A percentile compares a stretch with the other conserved stretches of the same genome.
Evolutionary conservation across 2,329 filamentous ascomycete species (phyloP).

Genomic region (Thelonectria blattea): DNA sequence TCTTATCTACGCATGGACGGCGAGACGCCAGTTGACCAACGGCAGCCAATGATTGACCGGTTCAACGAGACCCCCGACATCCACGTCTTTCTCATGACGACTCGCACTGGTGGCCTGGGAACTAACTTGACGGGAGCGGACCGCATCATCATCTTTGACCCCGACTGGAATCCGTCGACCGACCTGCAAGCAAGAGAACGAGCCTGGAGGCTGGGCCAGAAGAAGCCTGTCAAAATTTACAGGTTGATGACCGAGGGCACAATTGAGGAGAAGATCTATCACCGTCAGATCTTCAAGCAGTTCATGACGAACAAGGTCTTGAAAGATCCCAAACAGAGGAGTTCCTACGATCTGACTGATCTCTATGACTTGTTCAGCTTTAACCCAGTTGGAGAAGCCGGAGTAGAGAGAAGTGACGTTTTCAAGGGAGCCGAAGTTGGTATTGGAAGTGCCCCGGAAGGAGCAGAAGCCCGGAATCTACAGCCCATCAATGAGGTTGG

Average conservation of each 20-base stretch:
- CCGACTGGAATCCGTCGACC: conserved; percentile 98
- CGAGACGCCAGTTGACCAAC: conserved; percentile 82
- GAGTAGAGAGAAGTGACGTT: conserved; percentile 81
- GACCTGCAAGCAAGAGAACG: conserved; percentile 94
- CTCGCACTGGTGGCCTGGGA: conserved; percentile 91
- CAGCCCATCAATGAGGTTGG: conserved; percentile 20
- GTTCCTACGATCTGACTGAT: conserved; percentile 88
- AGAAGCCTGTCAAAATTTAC: conserved; percentile 93
- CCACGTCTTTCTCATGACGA: conserved; percentile 91
- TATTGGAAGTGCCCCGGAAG: conserved; percentile 27
- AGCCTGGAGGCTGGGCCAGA: conserved; percentile 95
- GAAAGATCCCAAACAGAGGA: conserved; percentile 90
- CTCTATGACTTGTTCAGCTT: conserved; percentile 88
- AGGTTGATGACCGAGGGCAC: conserved; percentile 97
- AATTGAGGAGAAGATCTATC: conserved; percentile 99
- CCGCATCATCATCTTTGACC: conserved; percentile 96
- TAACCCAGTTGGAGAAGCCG: conserved; percentile 56
- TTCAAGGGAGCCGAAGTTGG: conserved; percentile 86
- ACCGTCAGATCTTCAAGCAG: conserved; percentile 98
- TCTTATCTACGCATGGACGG: conserved; percentile 93
- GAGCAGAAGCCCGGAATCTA: conserved; percentile 1
- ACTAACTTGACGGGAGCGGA: conserved; percentile 95
- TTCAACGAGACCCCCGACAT: conserved; percentile 85
- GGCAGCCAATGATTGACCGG: conserved; percentile 88
- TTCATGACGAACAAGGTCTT: conserved; percentile 97